Conservation (phyloP, 2,329 filamentous ascomycete species). For the Colletotrichum phormii region DNA sequence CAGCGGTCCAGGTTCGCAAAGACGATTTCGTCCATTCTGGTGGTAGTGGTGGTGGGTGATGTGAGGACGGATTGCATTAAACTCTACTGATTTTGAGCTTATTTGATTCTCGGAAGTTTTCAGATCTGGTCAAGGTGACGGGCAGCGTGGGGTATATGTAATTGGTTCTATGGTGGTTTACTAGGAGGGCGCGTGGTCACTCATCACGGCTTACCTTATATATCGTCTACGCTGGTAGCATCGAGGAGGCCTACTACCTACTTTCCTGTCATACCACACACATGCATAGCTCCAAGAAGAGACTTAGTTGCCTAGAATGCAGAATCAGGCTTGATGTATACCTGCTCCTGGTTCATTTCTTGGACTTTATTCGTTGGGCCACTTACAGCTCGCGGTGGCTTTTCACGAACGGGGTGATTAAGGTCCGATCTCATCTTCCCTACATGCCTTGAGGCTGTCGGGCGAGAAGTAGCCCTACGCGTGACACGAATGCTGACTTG, state of each 20-base stretch:
- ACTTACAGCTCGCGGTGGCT: background rate
- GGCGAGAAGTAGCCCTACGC: background rate
- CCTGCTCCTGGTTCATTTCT: background rate
- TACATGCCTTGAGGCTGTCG: background rate
- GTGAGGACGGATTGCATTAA: background rate
- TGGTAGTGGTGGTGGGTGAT: background rate
- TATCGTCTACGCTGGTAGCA: background rate
- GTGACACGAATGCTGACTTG: background rate
- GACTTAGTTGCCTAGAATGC: background rate
- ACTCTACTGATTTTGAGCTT: background rate
- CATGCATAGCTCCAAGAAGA: background rate
- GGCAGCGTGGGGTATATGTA: too few relatives aligned
- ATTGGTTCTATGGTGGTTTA: background rate
- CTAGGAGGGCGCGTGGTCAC: background rate
- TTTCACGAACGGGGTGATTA: background rate
- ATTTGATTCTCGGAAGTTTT: background rate
- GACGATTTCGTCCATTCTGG: constrained; percentile 44
- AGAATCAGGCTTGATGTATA: background rate
- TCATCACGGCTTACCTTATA: background rate
- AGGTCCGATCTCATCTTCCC: constrained; percentile 11
- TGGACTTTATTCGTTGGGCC: background rate
- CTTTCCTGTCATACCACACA: background rate
- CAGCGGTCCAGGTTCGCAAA: constrained; percentile 50
- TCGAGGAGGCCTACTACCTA: background rate
- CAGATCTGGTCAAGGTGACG: background rate